phyloP scores from a whole-genome alignment of 2,329 filamentous ascomycete species.

The Tolypocladium guangdongense region DNA sequence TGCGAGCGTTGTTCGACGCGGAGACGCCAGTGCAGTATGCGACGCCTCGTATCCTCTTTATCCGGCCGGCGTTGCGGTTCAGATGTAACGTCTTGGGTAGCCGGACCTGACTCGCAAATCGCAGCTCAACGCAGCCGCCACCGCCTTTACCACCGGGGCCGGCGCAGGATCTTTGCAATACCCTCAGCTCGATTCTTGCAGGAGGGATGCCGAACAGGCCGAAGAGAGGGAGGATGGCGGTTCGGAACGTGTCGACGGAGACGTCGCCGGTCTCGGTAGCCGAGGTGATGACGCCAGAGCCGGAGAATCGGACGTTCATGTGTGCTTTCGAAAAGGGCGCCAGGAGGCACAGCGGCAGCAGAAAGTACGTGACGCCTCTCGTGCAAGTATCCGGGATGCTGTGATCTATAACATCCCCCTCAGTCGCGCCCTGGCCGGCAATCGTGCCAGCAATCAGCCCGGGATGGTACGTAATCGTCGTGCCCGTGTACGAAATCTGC shows the following conservation, averaged over 20 bases:
- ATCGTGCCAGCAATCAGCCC: conserved; percentile 83
- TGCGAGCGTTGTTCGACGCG: conserved; percentile 84
- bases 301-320: conserved; percentile 82
- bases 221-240: conserved; percentile 82
- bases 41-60: conserved; percentile 84
- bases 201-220: conserved; percentile 75
- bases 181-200: conserved; percentile 73
- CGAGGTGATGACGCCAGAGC: conserved; percentile 85
- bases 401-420: conserved; percentile 70
- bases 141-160: conserved; percentile 67
- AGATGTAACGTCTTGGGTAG: conserved; percentile 90
- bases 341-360: conserved; percentile 78
- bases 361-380: conserved; percentile 81
- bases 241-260: conserved; percentile 86
- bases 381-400: conserved; percentile 65
- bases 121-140: conserved; percentile 83
- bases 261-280: conserved; percentile 77
- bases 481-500: conserved; percentile 94
- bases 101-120: conserved; percentile 87
- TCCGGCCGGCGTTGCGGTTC: conserved; percentile 66
- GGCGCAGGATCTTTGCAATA: conserved; percentile 69
- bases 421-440: conserved; percentile 58
- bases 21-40: conserved; percentile 89
- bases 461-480: conserved; percentile 82
- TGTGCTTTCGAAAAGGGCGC: conserved; percentile 88